These are phyloP conservation scores for Pythium biforme DNA, from an alignment of 352 stramenopile species.

Conservation along the genomic window DNA sequence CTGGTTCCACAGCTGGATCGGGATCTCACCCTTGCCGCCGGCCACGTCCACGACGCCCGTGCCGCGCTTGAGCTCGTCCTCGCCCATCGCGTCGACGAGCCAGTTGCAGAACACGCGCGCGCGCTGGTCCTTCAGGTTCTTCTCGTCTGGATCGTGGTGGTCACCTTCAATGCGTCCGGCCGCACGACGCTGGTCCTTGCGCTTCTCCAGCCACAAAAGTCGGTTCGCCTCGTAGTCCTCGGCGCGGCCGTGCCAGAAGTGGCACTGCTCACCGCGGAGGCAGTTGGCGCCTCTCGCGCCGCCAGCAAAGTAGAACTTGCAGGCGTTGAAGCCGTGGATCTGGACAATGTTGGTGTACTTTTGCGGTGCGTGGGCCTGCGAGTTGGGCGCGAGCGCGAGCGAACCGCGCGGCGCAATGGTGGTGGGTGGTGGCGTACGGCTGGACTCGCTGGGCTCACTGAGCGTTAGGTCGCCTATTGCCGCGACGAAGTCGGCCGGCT, in stretches of 20 bases:
- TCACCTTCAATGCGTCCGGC: conserved; percentile 59
- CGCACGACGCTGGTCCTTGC: conserved; percentile 57
- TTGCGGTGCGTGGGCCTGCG: conserved; percentile 38
- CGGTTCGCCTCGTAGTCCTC: conserved; percentile 68
- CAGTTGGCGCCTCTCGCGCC: conserved; percentile 59
- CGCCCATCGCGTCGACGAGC: conserved; percentile 66
- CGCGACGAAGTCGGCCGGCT: conserved; percentile 13
- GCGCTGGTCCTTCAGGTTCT: conserved; percentile 69
- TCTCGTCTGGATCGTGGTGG: conserved; percentile 57
- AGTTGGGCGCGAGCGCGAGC: conserved; percentile 44
- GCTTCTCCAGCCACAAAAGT: conserved; percentile 62
- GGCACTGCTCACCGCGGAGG: conserved; percentile 59
- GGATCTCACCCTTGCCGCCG: conserved; percentile 86
- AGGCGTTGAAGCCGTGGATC: conserved; percentile 75
- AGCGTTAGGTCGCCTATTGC: neutral
- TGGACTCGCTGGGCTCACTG: neutral
- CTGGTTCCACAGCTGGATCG: conserved; percentile 79
- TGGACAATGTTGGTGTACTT: conserved; percentile 87
- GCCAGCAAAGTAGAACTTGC: conserved; percentile 84
- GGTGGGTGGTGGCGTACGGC: neutral
- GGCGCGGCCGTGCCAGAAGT: conserved; percentile 75
- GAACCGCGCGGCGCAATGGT: conserved; percentile 28
- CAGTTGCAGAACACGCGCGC: conserved; percentile 81
- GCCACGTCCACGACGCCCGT: conserved; percentile 85
- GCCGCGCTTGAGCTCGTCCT: conserved; percentile 38